These are phyloP conservation scores for Rhynchospora breviuscula DNA, from an alignment of 176 grass and related monocot genomes.

Conservation along the genomic window DNA sequence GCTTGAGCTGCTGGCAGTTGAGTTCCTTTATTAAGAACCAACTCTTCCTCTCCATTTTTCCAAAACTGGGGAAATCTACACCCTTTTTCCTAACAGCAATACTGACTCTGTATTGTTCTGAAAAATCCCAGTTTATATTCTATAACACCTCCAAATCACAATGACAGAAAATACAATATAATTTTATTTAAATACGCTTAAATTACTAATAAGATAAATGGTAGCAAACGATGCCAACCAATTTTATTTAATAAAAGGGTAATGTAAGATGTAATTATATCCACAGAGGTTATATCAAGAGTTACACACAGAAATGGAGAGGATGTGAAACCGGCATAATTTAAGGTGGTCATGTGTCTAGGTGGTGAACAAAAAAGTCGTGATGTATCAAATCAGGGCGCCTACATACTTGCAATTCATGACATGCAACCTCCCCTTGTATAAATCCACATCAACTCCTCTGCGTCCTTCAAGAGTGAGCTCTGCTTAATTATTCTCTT, in stretches of 20 bases:
- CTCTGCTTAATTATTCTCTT: neutral
- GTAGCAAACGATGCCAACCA: neutral
- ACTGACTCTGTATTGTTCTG: neutral
- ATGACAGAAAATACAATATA: neutral
- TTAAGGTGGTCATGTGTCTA: constrained; percentile 12
- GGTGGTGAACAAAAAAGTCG: constrained; percentile 10
- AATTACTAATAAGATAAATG: neutral
- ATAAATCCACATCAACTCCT: constrained; percentile 13
- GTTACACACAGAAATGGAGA: neutral
- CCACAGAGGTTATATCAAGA: neutral
- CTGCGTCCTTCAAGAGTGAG: neutral
- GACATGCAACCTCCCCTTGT: neutral
- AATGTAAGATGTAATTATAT: neutral
- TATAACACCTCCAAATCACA: neutral
- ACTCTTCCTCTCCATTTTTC: neutral
- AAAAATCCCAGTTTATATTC: neutral
- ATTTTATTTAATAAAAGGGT: neutral
- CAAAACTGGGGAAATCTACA: neutral
- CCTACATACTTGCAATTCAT: neutral
- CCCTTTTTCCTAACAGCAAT: neutral
- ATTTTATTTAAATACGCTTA: neutral
- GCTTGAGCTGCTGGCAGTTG: constrained; percentile 16
- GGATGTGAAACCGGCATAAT: neutral
- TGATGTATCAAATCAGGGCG: neutral
- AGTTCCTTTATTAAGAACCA: neutral